Evolutionary conservation across 352 stramenopile genomes (phyloP).

Genomic region (Pythium apleroticum): DNA sequence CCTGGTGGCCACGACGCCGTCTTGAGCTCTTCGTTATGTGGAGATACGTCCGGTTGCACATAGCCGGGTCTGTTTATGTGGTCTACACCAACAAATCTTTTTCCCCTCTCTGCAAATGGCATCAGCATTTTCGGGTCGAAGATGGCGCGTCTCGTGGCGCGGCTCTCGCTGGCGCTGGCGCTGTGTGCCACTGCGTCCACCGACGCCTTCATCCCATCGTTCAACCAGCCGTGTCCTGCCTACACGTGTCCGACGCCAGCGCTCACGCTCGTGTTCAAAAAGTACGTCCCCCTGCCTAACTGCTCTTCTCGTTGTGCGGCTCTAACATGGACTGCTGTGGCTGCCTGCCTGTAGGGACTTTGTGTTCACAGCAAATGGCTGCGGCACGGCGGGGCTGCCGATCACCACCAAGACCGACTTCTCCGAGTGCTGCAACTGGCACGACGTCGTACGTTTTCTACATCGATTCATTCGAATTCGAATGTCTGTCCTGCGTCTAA

Average conservation of each 20-base stretch:
- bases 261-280: background rate
- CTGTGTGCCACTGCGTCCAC: background rate
- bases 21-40: no score
- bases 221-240: slow-evolving; percentile 1
- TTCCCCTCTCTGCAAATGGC: background rate
- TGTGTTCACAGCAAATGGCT: slow-evolving; percentile 76
- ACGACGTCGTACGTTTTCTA: slow-evolving; percentile 57
- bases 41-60: background rate
- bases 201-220: background rate
- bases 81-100: background rate
- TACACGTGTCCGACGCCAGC: background rate
- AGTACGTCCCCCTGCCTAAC: background rate
- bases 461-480: background rate
- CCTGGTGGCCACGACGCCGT: no score
- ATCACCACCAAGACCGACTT: slow-evolving; percentile 52
- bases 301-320: no score
- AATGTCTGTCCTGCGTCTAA: background rate
- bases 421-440: slow-evolving; percentile 77
- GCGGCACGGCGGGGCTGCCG: slow-evolving; percentile 57
- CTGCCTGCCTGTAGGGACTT: slow-evolving; percentile 45
- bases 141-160: background rate
- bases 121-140: background rate
- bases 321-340: background rate
- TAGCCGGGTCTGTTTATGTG: background rate
- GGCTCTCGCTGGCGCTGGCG: background rate